These are phyloP conservation scores for Falciphora oryzae DNA, from an alignment of 2,329 filamentous ascomycete species.

Conservation along the genomic window DNA sequence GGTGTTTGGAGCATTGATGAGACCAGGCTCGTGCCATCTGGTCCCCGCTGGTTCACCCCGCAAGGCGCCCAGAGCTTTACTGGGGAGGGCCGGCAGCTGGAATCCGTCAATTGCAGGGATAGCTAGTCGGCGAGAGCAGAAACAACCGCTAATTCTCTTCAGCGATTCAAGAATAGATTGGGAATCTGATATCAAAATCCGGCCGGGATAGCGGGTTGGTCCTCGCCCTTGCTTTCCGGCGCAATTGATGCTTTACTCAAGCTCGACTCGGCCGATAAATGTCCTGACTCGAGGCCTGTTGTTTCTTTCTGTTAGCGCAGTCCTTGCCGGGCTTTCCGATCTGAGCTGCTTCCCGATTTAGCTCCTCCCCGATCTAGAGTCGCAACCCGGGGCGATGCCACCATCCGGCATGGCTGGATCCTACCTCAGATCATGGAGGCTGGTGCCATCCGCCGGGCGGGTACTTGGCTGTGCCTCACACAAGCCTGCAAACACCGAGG, in stretches of 20 bases:
- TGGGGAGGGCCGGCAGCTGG: too few relatives aligned
- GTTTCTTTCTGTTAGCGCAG: neutral
- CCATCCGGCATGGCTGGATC: neutral
- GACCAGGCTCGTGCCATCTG: neutral
- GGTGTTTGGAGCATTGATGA: neutral
- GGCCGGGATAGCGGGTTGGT: neutral
- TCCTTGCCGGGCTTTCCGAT: neutral
- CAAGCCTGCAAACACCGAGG: neutral
- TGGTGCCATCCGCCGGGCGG: neutral
- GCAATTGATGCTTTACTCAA: too few relatives aligned
- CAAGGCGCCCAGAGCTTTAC: too few relatives aligned
- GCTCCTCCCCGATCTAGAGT: neutral
- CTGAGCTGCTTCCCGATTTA: neutral
- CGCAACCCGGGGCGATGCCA: neutral
- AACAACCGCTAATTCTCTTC: too few relatives aligned
- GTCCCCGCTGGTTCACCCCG: too few relatives aligned
- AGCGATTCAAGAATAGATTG: too few relatives aligned
- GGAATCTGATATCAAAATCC: neutral
- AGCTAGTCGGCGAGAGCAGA: too few relatives aligned
- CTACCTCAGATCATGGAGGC: neutral
- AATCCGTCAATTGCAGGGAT: too few relatives aligned
- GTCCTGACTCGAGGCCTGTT: too few relatives aligned
- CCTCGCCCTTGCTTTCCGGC: too few relatives aligned
- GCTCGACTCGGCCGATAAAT: too few relatives aligned
- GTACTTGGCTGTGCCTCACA: neutral